Conservation (phyloP, 2,329 filamentous ascomycete species). For the Stemphylium beticola region DNA sequence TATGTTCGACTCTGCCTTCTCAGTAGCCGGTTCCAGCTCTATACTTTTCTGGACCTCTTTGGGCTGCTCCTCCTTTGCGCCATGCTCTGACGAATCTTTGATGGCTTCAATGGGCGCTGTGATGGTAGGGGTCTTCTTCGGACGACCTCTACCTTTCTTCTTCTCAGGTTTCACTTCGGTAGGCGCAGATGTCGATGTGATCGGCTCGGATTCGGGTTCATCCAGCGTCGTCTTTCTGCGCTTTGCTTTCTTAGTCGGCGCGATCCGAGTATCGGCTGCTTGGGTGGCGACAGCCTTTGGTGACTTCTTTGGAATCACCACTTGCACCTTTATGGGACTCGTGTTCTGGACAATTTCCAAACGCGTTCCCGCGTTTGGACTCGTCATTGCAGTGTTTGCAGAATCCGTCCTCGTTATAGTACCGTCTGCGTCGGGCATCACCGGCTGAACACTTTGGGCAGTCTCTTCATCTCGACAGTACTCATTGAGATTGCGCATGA, state of each 20-base stretch:
- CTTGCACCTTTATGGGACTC: slow-evolving; percentile 31
- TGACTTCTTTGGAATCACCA: slow-evolving; percentile 29
- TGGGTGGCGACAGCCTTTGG: slow-evolving; percentile 6
- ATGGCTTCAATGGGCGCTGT: slow-evolving; percentile 2
- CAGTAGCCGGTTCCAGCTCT: slow-evolving; percentile 1
- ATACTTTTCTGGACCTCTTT: slow-evolving; percentile 6
- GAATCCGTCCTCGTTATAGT: background rate
- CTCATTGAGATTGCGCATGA: slow-evolving; percentile 10
- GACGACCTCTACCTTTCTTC: slow-evolving; percentile 42
- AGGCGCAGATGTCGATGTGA: background rate
- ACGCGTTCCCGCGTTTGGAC: background rate
- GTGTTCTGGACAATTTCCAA: background rate
- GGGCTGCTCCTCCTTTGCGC: background rate
- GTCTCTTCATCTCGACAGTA: slow-evolving; percentile 6
- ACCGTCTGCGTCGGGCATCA: background rate
- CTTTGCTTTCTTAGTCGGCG: slow-evolving; percentile 24
- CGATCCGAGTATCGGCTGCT: background rate
- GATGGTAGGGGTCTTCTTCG: slow-evolving; percentile 29
- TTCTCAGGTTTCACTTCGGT: slow-evolving; percentile 20
- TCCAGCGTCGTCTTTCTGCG: slow-evolving; percentile 31
- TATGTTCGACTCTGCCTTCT: background rate
- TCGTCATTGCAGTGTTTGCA: background rate
- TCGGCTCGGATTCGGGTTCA: slow-evolving; percentile 12
- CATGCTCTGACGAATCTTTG: slow-evolving; percentile 8
- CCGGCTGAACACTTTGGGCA: background rate